Conservation (phyloP, 208 protist genomes). For the Wallacemonas collosoma region DNA sequence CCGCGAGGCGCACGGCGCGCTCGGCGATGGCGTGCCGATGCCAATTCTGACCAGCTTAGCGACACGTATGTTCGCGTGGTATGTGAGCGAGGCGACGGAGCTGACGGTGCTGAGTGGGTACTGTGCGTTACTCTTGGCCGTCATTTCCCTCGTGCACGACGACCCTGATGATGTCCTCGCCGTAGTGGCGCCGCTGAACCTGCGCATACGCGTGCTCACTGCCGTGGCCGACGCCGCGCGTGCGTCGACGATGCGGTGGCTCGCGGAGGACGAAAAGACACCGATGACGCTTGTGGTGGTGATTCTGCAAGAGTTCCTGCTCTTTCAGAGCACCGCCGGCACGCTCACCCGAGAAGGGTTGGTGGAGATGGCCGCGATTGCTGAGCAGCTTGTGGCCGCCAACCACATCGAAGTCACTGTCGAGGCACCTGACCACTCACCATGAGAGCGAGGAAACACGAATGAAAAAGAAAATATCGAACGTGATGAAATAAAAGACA, state of each 20-base stretch:
- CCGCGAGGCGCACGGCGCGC: too few species aligned
- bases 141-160: slow-evolving; percentile 54
- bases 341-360: slow-evolving; percentile 65
- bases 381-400: slow-evolving; percentile 39
- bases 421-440: not conserved
- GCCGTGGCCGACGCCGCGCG: slow-evolving; percentile 49
- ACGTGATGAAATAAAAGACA: not conserved
- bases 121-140: slow-evolving; percentile 70
- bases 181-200: slow-evolving; percentile 16
- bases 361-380: slow-evolving; percentile 48
- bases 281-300: slow-evolving; percentile 80
- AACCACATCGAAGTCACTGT: slow-evolving; percentile 57
- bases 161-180: slow-evolving; percentile 10
- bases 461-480: slow-evolving; percentile 3
- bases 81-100: slow-evolving; percentile 42
- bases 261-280: not conserved
- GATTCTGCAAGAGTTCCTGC: slow-evolving; percentile 86
- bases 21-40: slow-evolving; percentile 10
- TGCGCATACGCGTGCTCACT: slow-evolving; percentile 68
- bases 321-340: slow-evolving; percentile 80
- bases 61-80: slow-evolving; percentile 32
- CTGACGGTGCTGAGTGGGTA: slow-evolving; percentile 80
- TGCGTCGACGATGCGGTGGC: slow-evolving; percentile 25
- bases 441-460: not conserved
- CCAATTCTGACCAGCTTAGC: slow-evolving; percentile 15